Evolutionary conservation across 495 filamentous ascomycete genomes (phyloP).

Genomic region (Letharia lupina): DNA sequence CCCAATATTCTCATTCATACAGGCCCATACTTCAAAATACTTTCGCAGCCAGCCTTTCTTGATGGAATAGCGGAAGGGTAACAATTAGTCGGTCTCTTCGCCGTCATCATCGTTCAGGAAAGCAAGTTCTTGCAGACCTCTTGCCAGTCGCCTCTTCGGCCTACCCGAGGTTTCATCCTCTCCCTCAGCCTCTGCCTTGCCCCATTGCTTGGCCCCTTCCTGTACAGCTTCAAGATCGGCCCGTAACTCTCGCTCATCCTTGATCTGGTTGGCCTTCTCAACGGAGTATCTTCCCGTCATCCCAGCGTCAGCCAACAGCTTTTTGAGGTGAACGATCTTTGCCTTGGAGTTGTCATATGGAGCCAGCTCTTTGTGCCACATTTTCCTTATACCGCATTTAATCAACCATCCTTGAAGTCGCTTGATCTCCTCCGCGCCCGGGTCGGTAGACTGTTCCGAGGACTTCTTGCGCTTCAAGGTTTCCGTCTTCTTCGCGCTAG

Average conservation of each 20-base stretch:
- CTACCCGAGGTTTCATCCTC: conserved; percentile 34
- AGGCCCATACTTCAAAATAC: not conserved
- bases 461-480: conserved; percentile 29
- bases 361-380: conserved; percentile 77
- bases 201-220: conserved; percentile 72
- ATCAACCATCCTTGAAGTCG: conserved; percentile 77
- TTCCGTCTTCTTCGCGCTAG: conserved; percentile 25
- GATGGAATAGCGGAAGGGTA: not conserved
- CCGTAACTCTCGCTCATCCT: conserved; percentile 70
- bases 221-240: conserved; percentile 76
- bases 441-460: conserved; percentile 34
- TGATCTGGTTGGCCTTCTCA: conserved; percentile 76
- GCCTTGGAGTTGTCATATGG: conserved; percentile 65
- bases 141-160: conserved; percentile 35
- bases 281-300: conserved; percentile 82
- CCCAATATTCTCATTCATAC: not conserved
- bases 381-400: conserved; percentile 90
- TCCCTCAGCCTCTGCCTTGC: conserved; percentile 41
- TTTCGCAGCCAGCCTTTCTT: not conserved
- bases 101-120: conserved; percentile 46
- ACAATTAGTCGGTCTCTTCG: conserved; percentile 44
- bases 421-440: conserved; percentile 76
- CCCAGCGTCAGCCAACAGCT: conserved; percentile 68
- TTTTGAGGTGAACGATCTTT: conserved; percentile 75
- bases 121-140: conserved; percentile 43